Evolutionary conservation across 2,329 filamentous ascomycete species (phyloP).

Genomic region (Pyrenochaeta sp.): DNA sequence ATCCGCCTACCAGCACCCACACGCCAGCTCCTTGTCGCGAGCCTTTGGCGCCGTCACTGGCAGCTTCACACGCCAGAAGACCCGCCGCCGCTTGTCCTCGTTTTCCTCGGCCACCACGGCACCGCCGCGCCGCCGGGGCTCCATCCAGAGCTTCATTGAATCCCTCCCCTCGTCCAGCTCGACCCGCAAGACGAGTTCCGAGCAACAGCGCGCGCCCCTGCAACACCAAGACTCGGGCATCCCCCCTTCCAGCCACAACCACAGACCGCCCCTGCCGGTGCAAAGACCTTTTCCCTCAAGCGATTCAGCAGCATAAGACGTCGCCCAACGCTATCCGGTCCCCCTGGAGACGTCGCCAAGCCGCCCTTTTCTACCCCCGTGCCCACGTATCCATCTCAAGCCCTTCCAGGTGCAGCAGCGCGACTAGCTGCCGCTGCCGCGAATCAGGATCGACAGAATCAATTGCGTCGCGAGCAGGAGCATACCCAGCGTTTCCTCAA

Average conservation of each 20-base stretch:
- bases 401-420: conserved; percentile 40
- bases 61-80: conserved; percentile 43
- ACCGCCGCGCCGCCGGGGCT: conserved; percentile 36
- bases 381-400: conserved; percentile 22
- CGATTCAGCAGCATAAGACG: conserved; percentile 44
- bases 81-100: conserved; percentile 44
- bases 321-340: conserved; percentile 38
- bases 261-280: conserved; percentile 10
- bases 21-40: conserved; percentile 40
- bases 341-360: conserved; percentile 29
- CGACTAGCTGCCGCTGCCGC: conserved; percentile 47
- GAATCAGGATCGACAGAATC: conserved; percentile 42
- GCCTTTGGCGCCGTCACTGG: conserved; percentile 38
- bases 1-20: conserved; percentile 24
- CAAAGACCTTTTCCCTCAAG: conserved; percentile 38
- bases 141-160: conserved; percentile 39
- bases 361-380: conserved; percentile 22
- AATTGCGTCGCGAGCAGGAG: conserved; percentile 42
- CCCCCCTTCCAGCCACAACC: conserved; percentile 23
- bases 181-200: conserved; percentile 27
- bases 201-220: conserved; percentile 34
- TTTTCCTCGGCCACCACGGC: conserved; percentile 36
- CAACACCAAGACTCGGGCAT: conserved; percentile 47
- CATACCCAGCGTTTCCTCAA: conserved; percentile 44
- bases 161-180: conserved; percentile 22